Percentiles rank a stretch among this genome's conserved stretches.
These are phyloP conservation scores for Aristolochia contorta DNA, from an alignment of 164 flowering plant genomes.

Conservation along the genomic window DNA sequence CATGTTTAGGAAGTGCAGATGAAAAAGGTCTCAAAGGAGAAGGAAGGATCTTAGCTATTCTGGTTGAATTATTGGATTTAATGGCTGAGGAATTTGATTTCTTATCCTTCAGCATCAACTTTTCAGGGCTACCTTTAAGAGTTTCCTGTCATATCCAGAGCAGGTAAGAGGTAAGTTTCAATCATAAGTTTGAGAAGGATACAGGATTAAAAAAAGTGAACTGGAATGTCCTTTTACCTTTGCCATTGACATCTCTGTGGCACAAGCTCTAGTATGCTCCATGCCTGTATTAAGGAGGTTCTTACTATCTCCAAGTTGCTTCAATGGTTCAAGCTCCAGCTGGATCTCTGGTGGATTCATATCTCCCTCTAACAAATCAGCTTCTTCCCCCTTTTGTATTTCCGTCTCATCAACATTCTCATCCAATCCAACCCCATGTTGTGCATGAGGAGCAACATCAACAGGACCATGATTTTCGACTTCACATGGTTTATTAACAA, in stretches of 20 bases:
- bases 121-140: conserved; percentile 11
- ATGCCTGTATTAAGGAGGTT: conserved; percentile 5
- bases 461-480: conserved; percentile 5
- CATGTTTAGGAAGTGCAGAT: conserved; percentile 18
- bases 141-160: conserved; percentile 25
- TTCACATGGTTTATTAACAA: conserved; percentile 8
- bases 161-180: conserved; percentile 1
- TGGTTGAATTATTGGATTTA: conserved; percentile 16
- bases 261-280: conserved; percentile 5
- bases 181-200: not conserved
- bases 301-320: conserved; percentile 15
- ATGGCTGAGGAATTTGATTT: conserved; percentile 19
- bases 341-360: conserved; percentile 12
- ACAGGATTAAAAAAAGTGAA: not conserved
- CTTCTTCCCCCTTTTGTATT: conserved; percentile 11
- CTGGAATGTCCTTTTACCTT: conserved; percentile 16
- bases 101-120: conserved; percentile 15
- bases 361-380: not conserved
- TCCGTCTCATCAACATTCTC: conserved; percentile 7
- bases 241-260: conserved; percentile 11
- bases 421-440: conserved; percentile 2
- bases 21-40: conserved; percentile 20
- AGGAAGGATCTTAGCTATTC: conserved; percentile 23
- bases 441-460: conserved; percentile 4
- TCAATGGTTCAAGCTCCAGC: conserved; percentile 8